Conservation (phyloP, 108 stramenopile species). For the Conticribra guillardii region DNA sequence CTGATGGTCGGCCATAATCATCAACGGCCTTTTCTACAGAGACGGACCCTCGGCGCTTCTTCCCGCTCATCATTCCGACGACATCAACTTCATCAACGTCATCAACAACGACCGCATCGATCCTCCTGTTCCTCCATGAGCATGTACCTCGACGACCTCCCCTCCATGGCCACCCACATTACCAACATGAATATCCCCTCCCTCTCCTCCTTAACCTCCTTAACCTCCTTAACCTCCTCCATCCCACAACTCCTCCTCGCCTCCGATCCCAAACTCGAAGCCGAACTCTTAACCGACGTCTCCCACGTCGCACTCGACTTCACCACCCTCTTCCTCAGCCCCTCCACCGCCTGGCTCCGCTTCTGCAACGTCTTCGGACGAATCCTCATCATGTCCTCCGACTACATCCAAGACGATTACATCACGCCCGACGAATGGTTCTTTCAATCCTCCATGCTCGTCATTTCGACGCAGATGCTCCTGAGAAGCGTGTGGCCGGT, state of each 20-base stretch:
- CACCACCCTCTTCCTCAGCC: conserved; percentile 26
- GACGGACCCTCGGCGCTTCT: not conserved
- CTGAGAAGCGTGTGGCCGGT: conserved; percentile 30
- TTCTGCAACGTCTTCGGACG: conserved; percentile 41
- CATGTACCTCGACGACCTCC: not conserved
- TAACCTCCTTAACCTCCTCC: not conserved
- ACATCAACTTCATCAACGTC: not conserved
- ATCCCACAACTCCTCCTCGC: conserved; percentile 1
- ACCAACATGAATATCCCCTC: not conserved
- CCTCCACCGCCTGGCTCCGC: conserved; percentile 40
- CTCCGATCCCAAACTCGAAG: conserved; percentile 43
- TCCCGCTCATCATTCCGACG: not conserved
- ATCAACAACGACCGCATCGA: not conserved
- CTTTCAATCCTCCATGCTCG: conserved; percentile 44
- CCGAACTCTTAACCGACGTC: conserved; percentile 42
- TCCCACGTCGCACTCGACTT: conserved; percentile 55
- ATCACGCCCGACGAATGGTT: conserved; percentile 38
- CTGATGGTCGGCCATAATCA: not conserved
- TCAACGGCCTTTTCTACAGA: not conserved
- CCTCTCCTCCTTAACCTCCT: not conserved
- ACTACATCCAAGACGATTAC: conserved; percentile 44
- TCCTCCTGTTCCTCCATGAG: too few relatives aligned
- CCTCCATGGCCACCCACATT: not conserved
- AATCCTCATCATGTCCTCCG: conserved; percentile 29
- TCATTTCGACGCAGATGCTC: conserved; percentile 29